Evolutionary conservation across 2,329 filamentous ascomycete species (phyloP).

Genomic region (Cercospora canescens): DNA sequence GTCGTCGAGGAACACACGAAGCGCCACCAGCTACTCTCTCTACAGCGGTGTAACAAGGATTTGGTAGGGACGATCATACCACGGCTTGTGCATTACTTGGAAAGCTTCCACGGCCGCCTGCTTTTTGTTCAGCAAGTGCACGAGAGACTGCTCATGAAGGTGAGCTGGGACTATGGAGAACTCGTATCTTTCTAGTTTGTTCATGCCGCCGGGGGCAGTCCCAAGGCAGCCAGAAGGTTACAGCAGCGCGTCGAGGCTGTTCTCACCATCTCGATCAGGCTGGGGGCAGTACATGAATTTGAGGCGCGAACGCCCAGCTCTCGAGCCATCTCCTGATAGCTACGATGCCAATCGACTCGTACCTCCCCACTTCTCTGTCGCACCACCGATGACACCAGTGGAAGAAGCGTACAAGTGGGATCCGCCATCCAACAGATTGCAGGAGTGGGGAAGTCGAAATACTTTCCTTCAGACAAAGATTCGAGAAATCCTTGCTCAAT

Average conservation of each 20-base stretch:
- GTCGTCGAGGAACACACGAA: neutral
- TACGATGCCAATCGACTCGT: conserved; percentile 1
- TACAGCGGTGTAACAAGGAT: neutral
- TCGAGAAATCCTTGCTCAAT: neutral
- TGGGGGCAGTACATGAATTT: neutral
- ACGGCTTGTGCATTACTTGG: no score
- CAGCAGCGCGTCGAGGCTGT: no score
- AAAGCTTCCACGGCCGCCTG: no score
- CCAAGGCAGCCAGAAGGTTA: no score
- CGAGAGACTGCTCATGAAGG: no score
- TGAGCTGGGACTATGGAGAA: no score
- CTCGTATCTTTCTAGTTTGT: no score
- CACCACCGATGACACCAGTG: neutral
- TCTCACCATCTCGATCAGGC: neutral
- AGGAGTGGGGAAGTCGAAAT: neutral
- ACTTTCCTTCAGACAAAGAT: neutral
- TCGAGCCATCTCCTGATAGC: neutral
- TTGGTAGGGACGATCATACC: neutral
- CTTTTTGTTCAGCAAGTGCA: no score
- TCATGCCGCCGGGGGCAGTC: no score
- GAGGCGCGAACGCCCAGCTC: neutral
- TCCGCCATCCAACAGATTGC: neutral
- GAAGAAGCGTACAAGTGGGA: neutral
- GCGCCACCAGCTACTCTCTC: neutral
- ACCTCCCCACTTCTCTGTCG: neutral